A percentile compares a stretch with the other conserved stretches of the same genome.
Conservation (phyloP, 768 basidiomycete genomes). For the Chlorophyllum brunneum region DNA sequence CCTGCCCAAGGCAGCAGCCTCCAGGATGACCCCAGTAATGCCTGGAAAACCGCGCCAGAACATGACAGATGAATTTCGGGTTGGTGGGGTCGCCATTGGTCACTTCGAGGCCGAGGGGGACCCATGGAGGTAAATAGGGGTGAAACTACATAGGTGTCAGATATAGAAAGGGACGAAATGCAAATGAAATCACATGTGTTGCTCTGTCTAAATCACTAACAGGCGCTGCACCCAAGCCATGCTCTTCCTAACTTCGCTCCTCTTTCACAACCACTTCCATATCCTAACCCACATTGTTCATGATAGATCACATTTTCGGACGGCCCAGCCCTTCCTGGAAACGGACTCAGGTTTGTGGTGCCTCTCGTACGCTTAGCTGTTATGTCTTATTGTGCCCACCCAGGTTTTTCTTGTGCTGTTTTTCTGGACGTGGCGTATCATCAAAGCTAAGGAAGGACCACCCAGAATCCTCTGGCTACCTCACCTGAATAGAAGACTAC, state of each 20-base stretch:
- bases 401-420: slow-evolving; percentile 87
- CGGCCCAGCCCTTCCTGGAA: slow-evolving; percentile 90
- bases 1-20: too few species aligned
- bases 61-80: too few species aligned
- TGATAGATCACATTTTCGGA: slow-evolving; percentile 94
- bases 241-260: too few species aligned
- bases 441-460: slow-evolving; percentile 56
- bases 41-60: too few species aligned
- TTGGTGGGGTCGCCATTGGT: too few species aligned
- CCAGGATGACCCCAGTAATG: too few species aligned
- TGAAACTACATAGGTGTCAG: too few species aligned
- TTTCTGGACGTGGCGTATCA: slow-evolving; percentile 88
- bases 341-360: slow-evolving; percentile 63
- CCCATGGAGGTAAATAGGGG: too few species aligned
- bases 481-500: slow-evolving; percentile 50
- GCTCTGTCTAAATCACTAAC: background rate
- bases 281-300: slow-evolving; percentile 24
- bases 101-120: too few species aligned
- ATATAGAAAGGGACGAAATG: too few species aligned
- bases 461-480: slow-evolving; percentile 68
- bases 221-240: background rate
- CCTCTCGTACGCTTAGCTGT: background rate
- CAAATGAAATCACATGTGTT: slow-evolving; percentile 7
- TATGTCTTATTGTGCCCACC: background rate
- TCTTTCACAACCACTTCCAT: background rate